Evolutionary conservation across 768 basidiomycete species (phyloP).

Genomic region (Pleurotus giganteus): DNA sequence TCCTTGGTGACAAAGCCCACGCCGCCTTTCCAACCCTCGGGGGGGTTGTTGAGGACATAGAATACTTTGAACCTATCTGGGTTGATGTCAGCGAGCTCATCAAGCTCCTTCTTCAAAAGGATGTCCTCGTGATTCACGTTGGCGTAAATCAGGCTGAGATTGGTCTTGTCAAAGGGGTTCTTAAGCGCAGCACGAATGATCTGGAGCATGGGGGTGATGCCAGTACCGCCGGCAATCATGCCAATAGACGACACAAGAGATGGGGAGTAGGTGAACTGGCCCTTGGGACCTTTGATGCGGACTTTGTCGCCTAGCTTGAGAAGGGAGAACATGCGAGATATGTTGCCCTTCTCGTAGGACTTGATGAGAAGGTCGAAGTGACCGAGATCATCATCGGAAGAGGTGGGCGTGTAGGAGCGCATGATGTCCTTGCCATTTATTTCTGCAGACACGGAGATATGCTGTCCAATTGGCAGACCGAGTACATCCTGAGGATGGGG

Average conservation of each 20-base stretch:
- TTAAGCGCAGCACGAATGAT: constrained; percentile 93
- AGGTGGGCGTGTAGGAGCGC: constrained; percentile 95
- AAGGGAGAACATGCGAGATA: constrained; percentile 80
- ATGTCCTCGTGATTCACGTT: constrained; percentile 95
- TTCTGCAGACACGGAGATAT: constrained; percentile 88
- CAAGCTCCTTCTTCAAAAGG: constrained; percentile 84
- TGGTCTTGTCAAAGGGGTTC: constrained; percentile 83
- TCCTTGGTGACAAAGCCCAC: constrained; percentile 93
- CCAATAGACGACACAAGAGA: constrained; percentile 75
- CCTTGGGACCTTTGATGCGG: constrained; percentile 94
- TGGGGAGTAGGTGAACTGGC: constrained; percentile 84
- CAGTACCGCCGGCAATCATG: constrained; percentile 99
- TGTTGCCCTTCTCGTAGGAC: constrained; percentile 98
- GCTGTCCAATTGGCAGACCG: constrained; percentile 95
- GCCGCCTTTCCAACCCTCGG: constrained; percentile 82
- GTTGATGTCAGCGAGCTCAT: constrained; percentile 67
- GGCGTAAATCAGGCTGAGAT: constrained; percentile 89
- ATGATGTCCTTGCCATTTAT: constrained; percentile 89
- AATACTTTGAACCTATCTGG: constrained; percentile 66
- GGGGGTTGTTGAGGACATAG: constrained; percentile 96
- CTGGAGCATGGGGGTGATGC: constrained; percentile 99
- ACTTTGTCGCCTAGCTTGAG: constrained; percentile 88
- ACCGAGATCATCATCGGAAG: constrained; percentile 88
- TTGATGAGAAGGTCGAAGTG: constrained; percentile 97
- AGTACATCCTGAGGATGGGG: constrained; percentile 74